Base-by-base conservation (phyloP, 352 stramenopile genomes). In the Pythium coloratum region DNA sequence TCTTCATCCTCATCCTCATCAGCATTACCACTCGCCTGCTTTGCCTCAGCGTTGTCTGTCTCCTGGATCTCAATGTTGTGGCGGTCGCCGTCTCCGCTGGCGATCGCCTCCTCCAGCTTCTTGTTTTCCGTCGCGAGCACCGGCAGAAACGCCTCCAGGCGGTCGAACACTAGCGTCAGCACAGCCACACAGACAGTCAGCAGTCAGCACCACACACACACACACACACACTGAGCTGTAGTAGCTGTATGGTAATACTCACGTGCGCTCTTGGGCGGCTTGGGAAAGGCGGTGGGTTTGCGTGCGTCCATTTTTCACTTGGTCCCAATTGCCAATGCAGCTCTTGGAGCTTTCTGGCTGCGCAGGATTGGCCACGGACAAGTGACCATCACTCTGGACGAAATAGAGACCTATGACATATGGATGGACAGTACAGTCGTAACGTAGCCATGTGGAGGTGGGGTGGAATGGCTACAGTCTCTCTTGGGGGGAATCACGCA, bases 61-160 rank as follows among this genome's bases (percentile, higher is more conserved):
- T 55, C 42, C 20, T 54, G 55, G 24, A 88, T 70, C 70, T 94
- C 86, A 61, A 94, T 94, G 64, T 84, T 91, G 71, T 89, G 83
- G 46, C 88, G 84, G 54, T 78, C 73, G 33, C 78, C 83, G 64
- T 88, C 61, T 5, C 86, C 83, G 6, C 71, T 67, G 33, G 82
- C 84, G 18, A 91, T 75, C 9, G 79, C 83, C 33, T 86, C 70
- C 55, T 80, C 81, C 40, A 94, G 72, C 67, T 89, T 88, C 63
- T 88, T 81, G 75, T 94, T 94, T 61, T 94, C 82, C 50, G 78
- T 70, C 16, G 80, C 86, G 72, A 94, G 89, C 66, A 85, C 66
- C 0, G 86, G 86, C 42, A 94, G 66, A 55, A 94, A 94, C 50
- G 83, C 76, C 66, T 94, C 80, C 14, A 94, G 68, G 55, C 76